Conservation (phyloP, 139 green algal genomes). For the Chlorella sp. region DNA sequence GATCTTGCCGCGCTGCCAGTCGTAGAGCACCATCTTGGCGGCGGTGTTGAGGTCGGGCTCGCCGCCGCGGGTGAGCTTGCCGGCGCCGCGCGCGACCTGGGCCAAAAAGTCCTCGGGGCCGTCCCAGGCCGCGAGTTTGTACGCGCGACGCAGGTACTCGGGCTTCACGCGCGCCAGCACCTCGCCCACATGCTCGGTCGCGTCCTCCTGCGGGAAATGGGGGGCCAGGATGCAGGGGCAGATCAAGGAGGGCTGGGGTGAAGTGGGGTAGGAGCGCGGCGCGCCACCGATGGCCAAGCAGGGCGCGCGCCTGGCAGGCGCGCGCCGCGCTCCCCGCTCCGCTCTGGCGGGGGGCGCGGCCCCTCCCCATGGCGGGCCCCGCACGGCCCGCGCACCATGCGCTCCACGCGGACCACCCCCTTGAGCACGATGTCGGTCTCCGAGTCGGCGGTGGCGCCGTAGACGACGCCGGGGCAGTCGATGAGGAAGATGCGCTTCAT, state of each 20-base stretch:
- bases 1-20: conserved; percentile 98
- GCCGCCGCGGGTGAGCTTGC: conserved; percentile 82
- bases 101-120: conserved; percentile 91
- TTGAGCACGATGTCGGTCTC: conserved; percentile 94
- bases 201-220: conserved; percentile 71
- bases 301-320: not conserved
- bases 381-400: conserved; percentile 48
- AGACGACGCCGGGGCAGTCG: conserved; percentile 98
- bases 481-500: conserved; percentile 99
- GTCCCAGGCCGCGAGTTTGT: conserved; percentile 85
- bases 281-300: not conserved
- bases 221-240: not conserved
- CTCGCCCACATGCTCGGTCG: conserved; percentile 78
- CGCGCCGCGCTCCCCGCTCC: no score
- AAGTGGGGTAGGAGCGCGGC: not conserved
- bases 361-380: not conserved
- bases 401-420: conserved; percentile 93
- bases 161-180: conserved; percentile 83
- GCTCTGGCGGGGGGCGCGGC: no score
- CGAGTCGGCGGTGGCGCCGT: conserved; percentile 82
- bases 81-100: conserved; percentile 74
- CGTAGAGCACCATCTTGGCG: conserved; percentile 94
- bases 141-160: conserved; percentile 87
- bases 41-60: conserved; percentile 96
- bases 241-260: not conserved